phyloP scores from a whole-genome alignment of 179 eudicot genomes.

The Heliamphora pulchella region DNA sequence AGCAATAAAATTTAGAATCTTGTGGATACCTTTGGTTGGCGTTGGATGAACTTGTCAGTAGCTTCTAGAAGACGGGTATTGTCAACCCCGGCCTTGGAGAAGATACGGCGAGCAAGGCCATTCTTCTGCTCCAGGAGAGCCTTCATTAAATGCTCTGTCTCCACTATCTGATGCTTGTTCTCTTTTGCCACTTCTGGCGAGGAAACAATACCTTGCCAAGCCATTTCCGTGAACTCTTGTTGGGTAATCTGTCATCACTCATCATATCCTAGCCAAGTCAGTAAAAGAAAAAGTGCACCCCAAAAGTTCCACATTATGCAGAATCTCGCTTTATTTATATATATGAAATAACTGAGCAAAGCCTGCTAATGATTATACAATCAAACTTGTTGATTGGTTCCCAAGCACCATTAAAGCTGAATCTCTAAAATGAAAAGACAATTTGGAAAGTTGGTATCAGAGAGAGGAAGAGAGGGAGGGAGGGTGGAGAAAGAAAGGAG shows the following conservation, averaged over 20 bases:
- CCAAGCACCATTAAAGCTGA: background rate
- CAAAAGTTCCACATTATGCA: background rate
- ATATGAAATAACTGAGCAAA: background rate
- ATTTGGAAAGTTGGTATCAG: too few relatives aligned
- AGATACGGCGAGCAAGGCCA: conserved; percentile 94
- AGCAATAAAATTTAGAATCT: background rate
- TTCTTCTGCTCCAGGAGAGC: conserved; percentile 91
- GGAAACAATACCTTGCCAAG: conserved; percentile 91
- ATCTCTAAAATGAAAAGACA: background rate
- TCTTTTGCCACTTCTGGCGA: conserved; percentile 94
- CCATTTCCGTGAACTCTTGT: conserved; percentile 91
- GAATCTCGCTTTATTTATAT: too few relatives aligned
- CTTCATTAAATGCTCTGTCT: conserved; percentile 94
- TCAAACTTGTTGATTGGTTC: background rate
- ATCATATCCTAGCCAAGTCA: background rate
- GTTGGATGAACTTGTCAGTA: conserved; percentile 75
- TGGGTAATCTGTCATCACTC: conserved; percentile 68
- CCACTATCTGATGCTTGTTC: conserved; percentile 92
- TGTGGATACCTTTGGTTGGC: conserved; percentile 77
- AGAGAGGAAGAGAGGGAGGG: too few relatives aligned
- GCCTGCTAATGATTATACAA: background rate
- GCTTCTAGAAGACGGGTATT: conserved; percentile 90
- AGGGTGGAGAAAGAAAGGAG: too few relatives aligned
- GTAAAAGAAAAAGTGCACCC: background rate
- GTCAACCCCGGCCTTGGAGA: conserved; percentile 86